A percentile compares a stretch with the other conserved stretches of the same genome.
Conservation (phyloP, 2,329 filamentous ascomycete species). For the Talaromyces rugulosus region DNA sequence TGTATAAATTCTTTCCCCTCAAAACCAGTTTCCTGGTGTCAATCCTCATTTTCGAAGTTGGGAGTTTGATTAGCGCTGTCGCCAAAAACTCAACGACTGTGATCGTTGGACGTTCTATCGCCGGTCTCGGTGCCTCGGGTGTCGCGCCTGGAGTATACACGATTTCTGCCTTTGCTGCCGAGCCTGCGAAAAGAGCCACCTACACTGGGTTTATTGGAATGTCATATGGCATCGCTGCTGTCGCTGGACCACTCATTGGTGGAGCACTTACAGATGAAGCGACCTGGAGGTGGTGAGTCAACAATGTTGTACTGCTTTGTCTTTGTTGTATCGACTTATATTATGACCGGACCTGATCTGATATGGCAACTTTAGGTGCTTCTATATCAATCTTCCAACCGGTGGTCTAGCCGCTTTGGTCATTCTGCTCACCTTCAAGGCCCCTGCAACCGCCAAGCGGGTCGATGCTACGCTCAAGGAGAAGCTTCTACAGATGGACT, state of each 20-base stretch:
- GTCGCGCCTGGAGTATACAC: constrained; percentile 22
- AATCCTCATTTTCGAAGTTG: constrained; percentile 39
- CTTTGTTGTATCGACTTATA: constrained; percentile 24
- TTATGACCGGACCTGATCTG: background rate
- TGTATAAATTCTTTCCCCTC: constrained; percentile 25
- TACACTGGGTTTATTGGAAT: background rate
- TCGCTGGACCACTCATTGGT: constrained; percentile 47
- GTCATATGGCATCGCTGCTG: constrained; percentile 37
- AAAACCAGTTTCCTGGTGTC: constrained; percentile 31
- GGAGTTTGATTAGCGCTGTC: constrained; percentile 34
- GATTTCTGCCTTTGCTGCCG: constrained; percentile 17
- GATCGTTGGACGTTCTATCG: constrained; percentile 35
- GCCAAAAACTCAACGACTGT: constrained; percentile 28
- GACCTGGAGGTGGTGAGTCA: constrained; percentile 41
- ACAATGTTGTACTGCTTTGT: background rate
- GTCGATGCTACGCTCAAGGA: constrained; percentile 13
- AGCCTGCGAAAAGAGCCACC: background rate
- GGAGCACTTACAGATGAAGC: constrained; percentile 43
- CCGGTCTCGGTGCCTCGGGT: constrained; percentile 30
- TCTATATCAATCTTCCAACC: constrained; percentile 21
- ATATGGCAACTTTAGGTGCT: constrained; percentile 8
- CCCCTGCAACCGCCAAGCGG: constrained; percentile 11
- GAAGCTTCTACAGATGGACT: constrained; percentile 21
- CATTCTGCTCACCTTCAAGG: constrained; percentile 21
- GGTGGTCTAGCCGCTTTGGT: constrained; percentile 7